Conservation (phyloP, 768 basidiomycete species). For the Auriscalpium vulgare region DNA sequence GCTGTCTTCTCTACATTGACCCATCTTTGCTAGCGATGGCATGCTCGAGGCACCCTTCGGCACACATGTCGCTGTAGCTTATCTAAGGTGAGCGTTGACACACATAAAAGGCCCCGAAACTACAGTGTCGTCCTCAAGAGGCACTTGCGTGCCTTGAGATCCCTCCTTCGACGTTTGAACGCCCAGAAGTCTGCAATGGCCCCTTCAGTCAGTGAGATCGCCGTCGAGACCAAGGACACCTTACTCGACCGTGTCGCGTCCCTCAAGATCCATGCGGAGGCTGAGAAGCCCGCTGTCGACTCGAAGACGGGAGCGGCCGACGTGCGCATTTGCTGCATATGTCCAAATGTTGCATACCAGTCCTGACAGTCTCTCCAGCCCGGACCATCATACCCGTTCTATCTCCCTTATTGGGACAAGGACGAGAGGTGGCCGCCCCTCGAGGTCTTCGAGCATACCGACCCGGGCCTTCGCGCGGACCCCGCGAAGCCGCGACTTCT, state of each 20-base stretch:
- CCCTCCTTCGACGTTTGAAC: too few species aligned
- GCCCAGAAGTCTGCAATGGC: background rate
- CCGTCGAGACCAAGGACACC: background rate
- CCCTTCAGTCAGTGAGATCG: background rate
- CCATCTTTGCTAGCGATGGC: background rate
- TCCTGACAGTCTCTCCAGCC: background rate
- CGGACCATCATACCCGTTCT: constrained; percentile 1
- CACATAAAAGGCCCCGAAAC: too few species aligned
- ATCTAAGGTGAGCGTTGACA: too few species aligned
- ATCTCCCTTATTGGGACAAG: background rate
- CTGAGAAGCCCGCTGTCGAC: background rate
- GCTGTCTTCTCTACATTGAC: background rate
- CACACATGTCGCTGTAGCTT: constrained; percentile 15
- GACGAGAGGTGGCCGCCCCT: background rate
- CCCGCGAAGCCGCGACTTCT: constrained; percentile 45
- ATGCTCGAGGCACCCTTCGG: background rate
- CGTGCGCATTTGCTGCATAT: background rate
- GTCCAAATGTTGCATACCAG: background rate
- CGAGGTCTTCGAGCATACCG: constrained; percentile 28
- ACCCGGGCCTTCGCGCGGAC: constrained; percentile 41
- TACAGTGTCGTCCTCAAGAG: too few species aligned
- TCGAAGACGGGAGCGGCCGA: background rate
- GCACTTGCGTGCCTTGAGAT: too few species aligned
- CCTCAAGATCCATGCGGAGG: background rate
- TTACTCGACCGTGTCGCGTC: background rate